Evolutionary conservation across 306 rosid genomes (phyloP).

Genomic region (Casuarina cunninghamiana): DNA sequence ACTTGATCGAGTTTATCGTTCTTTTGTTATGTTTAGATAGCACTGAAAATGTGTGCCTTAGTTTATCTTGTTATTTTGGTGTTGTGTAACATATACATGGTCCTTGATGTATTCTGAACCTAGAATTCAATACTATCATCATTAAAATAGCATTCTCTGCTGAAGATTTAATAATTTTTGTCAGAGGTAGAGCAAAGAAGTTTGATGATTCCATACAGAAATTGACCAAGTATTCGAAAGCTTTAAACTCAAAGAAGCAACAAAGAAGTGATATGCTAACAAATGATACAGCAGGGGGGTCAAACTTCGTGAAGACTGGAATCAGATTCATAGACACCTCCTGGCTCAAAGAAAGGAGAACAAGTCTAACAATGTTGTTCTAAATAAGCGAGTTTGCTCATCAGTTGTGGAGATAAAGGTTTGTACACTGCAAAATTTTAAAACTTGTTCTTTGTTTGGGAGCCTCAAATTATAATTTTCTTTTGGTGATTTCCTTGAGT

Average conservation of each 20-base stretch:
- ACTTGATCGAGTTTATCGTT: neutral
- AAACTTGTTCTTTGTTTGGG: slow-evolving; percentile 10
- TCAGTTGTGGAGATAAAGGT: slow-evolving; percentile 69
- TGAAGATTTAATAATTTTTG: slow-evolving; percentile 33
- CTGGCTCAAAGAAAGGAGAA: slow-evolving; percentile 57
- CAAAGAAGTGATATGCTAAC: slow-evolving; percentile 56
- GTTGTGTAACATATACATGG: slow-evolving; percentile 2
- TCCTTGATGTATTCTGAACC: neutral
- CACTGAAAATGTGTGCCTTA: neutral
- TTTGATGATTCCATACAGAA: slow-evolving; percentile 67
- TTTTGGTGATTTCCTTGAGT: neutral
- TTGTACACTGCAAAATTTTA: slow-evolving; percentile 30
- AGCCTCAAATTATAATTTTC: neutral
- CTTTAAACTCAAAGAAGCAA: slow-evolving; percentile 63
- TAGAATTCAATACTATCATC: slow-evolving; percentile 17
- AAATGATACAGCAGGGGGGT: slow-evolving; percentile 60
- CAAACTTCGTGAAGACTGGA: slow-evolving; percentile 58
- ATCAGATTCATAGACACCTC: slow-evolving; percentile 48
- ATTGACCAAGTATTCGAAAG: slow-evolving; percentile 65
- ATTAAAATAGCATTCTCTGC: slow-evolving; percentile 25
- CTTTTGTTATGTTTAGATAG: neutral
- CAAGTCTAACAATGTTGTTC: slow-evolving; percentile 53
- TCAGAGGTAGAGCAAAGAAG: slow-evolving; percentile 59
- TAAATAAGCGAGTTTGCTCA: slow-evolving; percentile 66
- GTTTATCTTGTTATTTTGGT: neutral